Percentiles rank a stretch among this genome's conserved stretches.
phyloP scores from a whole-genome alignment of 1,139 yeast species.

The Blastobotrys proliferans region DNA sequence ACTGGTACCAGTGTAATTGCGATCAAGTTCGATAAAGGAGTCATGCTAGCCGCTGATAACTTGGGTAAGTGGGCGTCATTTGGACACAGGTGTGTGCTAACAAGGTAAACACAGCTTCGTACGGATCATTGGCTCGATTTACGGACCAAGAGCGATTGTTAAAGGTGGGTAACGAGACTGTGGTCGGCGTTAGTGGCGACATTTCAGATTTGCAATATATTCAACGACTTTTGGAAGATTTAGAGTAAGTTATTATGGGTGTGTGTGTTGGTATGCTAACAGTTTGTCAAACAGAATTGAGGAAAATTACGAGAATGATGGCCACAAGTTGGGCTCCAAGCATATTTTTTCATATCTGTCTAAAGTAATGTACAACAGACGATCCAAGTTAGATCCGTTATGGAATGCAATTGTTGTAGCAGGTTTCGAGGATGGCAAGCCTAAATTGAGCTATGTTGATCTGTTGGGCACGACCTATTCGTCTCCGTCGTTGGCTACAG shows the following conservation, averaged over 20 bases:
- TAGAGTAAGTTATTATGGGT: slow-evolving; percentile 42
- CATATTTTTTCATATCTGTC: slow-evolving; percentile 86
- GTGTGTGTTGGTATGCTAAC: slow-evolving; percentile 16
- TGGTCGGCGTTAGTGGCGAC: slow-evolving; percentile 94
- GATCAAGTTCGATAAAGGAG: slow-evolving; percentile 83
- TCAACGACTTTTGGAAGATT: slow-evolving; percentile 67
- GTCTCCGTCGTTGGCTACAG: slow-evolving; percentile 89
- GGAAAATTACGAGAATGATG: slow-evolving; percentile 76
- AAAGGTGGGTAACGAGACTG: slow-evolving; percentile 76
- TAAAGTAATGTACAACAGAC: slow-evolving; percentile 77
- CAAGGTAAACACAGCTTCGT: slow-evolving; percentile 45
- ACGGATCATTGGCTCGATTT: slow-evolving; percentile 89
- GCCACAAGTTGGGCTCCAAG: slow-evolving; percentile 74
- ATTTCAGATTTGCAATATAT: slow-evolving; percentile 89
- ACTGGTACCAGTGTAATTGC: slow-evolving; percentile 96
- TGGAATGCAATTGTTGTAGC: slow-evolving; percentile 95
- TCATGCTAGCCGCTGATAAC: slow-evolving; percentile 92
- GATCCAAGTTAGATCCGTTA: slow-evolving; percentile 90
- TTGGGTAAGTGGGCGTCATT: slow-evolving; percentile 58
- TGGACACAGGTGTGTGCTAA: slow-evolving; percentile 1
- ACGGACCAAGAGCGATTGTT: slow-evolving; percentile 79
- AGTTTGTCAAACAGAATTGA: slow-evolving; percentile 40
- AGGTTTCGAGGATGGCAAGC: slow-evolving; percentile 64
- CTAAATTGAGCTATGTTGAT: slow-evolving; percentile 79
- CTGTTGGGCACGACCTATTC: slow-evolving; percentile 87